A percentile compares a stretch with the other conserved stretches of the same genome.
These are phyloP conservation scores for Oryza officinalis DNA, from an alignment of 176 grass and related monocot genomes.

Conservation along the genomic window DNA sequence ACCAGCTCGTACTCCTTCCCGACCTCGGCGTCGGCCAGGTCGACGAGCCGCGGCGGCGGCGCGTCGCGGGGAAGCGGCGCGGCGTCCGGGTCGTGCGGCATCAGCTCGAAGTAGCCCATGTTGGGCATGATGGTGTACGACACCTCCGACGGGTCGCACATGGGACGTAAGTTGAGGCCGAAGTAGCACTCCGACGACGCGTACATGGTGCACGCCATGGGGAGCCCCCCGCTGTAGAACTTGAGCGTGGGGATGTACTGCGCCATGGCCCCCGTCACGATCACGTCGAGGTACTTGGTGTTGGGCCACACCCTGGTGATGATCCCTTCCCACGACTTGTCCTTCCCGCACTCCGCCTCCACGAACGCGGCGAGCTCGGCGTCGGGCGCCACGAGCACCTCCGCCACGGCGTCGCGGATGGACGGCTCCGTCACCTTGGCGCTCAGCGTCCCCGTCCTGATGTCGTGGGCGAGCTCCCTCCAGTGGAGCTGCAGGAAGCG, in stretches of 20 bases:
- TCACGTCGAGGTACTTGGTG: constrained; percentile 98
- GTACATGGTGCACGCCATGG: constrained; percentile 98
- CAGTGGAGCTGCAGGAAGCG: constrained; percentile 90
- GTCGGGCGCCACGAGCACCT: background rate
- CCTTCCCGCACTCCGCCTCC: too few species aligned
- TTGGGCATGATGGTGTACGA: constrained; percentile 99
- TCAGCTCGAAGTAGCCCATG: constrained; percentile 74
- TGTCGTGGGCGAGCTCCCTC: constrained; percentile 65
- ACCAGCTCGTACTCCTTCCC: constrained; percentile 88
- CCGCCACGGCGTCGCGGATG: constrained; percentile 39
- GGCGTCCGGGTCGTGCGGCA: too few species aligned
- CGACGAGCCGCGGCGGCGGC: constrained; percentile 43
- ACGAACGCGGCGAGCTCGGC: background rate
- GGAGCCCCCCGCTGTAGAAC: constrained; percentile 82
- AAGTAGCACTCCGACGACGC: constrained; percentile 99
- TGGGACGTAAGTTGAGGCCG: constrained; percentile 88
- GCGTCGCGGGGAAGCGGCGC: too few species aligned
- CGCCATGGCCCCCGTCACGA: constrained; percentile 95
- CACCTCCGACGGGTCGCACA: constrained; percentile 84
- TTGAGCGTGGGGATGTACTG: constrained; percentile 96
- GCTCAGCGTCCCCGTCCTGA: constrained; percentile 53
- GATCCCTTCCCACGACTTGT: constrained; percentile 65
- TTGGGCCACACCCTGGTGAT: constrained; percentile 83
- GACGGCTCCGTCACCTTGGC: constrained; percentile 51
- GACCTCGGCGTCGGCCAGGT: constrained; percentile 72